A percentile compares a stretch with the other conserved stretches of the same genome.
Evolutionary conservation across 345 rosid genomes (phyloP).

Genomic region (Salix caprea): DNA sequence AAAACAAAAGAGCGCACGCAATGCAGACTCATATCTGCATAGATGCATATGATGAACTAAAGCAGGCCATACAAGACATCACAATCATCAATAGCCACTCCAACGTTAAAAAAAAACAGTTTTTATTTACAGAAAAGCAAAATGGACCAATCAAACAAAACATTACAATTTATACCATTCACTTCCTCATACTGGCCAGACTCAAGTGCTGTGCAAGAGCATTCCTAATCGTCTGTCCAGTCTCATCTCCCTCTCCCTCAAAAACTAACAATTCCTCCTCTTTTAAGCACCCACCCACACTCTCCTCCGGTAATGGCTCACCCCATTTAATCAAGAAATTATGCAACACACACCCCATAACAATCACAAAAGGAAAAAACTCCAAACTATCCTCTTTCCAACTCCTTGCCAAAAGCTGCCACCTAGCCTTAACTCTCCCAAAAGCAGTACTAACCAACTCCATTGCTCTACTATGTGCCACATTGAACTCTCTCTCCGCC

Average conservation of each 20-base stretch:
- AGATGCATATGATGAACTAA: too few relatives aligned
- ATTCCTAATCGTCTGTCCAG: constrained; percentile 48
- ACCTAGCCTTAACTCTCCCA: constrained; percentile 44
- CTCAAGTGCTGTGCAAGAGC: constrained; percentile 55
- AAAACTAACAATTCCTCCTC: constrained; percentile 32
- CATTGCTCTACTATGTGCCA: constrained; percentile 43
- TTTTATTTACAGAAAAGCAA: background rate
- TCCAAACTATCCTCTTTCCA: constrained; percentile 62
- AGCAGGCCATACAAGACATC: too few relatives aligned
- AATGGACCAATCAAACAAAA: background rate
- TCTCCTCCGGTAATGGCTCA: constrained; percentile 38
- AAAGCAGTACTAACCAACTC: constrained; percentile 40
- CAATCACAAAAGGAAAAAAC: constrained; percentile 57
- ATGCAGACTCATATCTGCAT: too few relatives aligned
- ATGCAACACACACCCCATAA: constrained; percentile 63
- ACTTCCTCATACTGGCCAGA: constrained; percentile 39
- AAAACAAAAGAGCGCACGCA: too few relatives aligned
- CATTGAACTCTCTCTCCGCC: constrained; percentile 46
- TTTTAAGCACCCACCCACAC: constrained; percentile 16
- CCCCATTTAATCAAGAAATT: constrained; percentile 55
- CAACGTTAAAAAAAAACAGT: too few relatives aligned
- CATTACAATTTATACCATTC: constrained; percentile 1
- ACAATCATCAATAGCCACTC: too few relatives aligned
- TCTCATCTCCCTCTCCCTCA: constrained; percentile 41
- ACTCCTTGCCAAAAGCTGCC: constrained; percentile 56